Evolutionary conservation across 1,284 basidiomycete genomes (phyloP), one percentile per base, ranked within the genome.

Genomic region (Malassezia nana): DNA sequence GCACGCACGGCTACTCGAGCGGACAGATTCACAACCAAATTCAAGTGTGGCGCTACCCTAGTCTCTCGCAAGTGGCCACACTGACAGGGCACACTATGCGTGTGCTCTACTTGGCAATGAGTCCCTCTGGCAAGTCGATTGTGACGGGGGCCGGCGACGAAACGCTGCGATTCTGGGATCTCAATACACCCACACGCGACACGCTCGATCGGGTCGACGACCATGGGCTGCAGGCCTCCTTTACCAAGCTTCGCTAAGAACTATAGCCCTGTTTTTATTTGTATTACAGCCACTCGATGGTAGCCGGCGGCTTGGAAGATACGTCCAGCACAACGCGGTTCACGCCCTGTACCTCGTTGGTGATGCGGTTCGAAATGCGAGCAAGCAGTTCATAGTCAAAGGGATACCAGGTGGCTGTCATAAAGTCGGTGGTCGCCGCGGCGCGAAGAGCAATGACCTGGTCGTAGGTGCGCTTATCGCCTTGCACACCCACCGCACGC

Each of bases 71-170:
- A 38, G 88, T 96, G 7, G 91, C 91, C 0, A 89, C 89, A 4
- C 79, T 98, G 12, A 88, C 87, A 0, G 94, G 94, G 4, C 92
- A 98, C 74, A 89, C 89, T 89, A 59, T 72, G 70, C 60, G 68
- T 47, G 92, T 98, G 25, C 78, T 96, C 30, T 96, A 95, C 74
- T 83, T 96, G 22, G 90, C 91, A 4, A 92, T 94, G 89, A 89
- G 85, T 66, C 91, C 91, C 0, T 88, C 91, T 61, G 91, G 92
- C 15, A 88, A 94, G 77, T 95, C 89, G 8, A 95, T 96, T 62
- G 94, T 96, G 24, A 96, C 91, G 0, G 92, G 92, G 3, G 91
- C 94, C 0, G 92, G 94, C 1, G 92, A 98, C 75, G 92, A 98
- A 77, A 98, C 94, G 13, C 77, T 98, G 45, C 78, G 77, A 12